Evolutionary conservation across 2,329 filamentous ascomycete species (phyloP).

Genomic region (Fusarium ramigenum): DNA sequence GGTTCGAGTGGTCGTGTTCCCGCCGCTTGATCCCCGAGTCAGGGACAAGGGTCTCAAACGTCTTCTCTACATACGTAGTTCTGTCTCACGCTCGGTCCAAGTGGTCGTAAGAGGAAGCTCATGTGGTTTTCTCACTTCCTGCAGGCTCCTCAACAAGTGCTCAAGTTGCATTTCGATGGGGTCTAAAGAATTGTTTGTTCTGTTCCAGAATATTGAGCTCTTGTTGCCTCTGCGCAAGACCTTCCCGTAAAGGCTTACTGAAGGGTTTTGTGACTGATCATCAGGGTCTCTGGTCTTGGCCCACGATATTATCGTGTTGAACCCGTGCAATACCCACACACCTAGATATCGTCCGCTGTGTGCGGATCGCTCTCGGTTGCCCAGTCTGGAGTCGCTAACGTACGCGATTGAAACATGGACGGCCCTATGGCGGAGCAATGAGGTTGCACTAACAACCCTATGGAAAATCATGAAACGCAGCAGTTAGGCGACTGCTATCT

Average conservation of each 20-base stretch:
- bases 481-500: background rate
- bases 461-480: constrained; percentile 23
- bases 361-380: constrained; percentile 15
- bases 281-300: background rate
- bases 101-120: constrained; percentile 36
- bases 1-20: constrained; percentile 21
- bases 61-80: background rate
- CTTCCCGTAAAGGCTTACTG: constrained; percentile 7
- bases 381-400: background rate
- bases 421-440: background rate
- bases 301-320: background rate
- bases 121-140: constrained; percentile 10
- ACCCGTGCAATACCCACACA: background rate
- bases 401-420: constrained; percentile 13
- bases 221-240: constrained; percentile 15
- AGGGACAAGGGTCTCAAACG: constrained; percentile 20
- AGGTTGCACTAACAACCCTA: background rate
- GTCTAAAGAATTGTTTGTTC: background rate
- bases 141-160: background rate
- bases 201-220: constrained; percentile 25
- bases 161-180: background rate
- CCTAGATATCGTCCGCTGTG: background rate
- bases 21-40: background rate
- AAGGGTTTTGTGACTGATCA: constrained; percentile 8
- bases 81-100: constrained; percentile 8